Evolutionary conservation across 1,139 yeast genomes (phyloP).

Genomic region (Saccharomyces hybrid): DNA sequence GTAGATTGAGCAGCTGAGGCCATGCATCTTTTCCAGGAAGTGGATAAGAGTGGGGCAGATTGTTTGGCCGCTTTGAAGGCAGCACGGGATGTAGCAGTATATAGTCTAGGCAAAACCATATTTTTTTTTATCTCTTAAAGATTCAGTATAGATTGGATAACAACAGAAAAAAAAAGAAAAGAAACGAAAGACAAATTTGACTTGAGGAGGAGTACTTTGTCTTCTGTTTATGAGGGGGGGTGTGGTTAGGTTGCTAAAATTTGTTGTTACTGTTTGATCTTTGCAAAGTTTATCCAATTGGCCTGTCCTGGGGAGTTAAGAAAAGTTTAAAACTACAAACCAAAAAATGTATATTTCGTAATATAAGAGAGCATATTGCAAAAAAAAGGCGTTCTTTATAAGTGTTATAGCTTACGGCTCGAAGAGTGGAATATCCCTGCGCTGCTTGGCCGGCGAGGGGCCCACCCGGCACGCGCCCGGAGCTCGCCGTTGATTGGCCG

Average conservation of each 20-base stretch:
- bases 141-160: background rate
- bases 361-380: background rate
- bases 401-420: background rate
- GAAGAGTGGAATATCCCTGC: background rate
- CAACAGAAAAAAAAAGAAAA: slow-evolving; percentile 1
- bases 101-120: slow-evolving; percentile 85
- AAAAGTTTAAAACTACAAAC: background rate
- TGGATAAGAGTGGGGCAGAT: slow-evolving; percentile 44
- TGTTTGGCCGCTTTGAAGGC: slow-evolving; percentile 89
- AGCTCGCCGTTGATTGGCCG: background rate
- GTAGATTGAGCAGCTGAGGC: slow-evolving; percentile 78
- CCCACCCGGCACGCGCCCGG: slow-evolving; percentile 1
- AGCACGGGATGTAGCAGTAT: slow-evolving; percentile 81
- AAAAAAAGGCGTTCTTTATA: background rate
- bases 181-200: slow-evolving; percentile 1
- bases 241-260: background rate
- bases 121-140: background rate
- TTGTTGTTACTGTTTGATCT: background rate
- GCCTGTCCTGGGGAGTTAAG: background rate
- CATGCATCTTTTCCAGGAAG: slow-evolving; percentile 60
- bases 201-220: background rate
- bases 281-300: slow-evolving; percentile 1
- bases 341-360: background rate
- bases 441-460: slow-evolving; percentile 1
- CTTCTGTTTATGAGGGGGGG: background rate